phyloP scores from a whole-genome alignment of 352 stramenopile species.

The Aphanomyces euteiches region DNA sequence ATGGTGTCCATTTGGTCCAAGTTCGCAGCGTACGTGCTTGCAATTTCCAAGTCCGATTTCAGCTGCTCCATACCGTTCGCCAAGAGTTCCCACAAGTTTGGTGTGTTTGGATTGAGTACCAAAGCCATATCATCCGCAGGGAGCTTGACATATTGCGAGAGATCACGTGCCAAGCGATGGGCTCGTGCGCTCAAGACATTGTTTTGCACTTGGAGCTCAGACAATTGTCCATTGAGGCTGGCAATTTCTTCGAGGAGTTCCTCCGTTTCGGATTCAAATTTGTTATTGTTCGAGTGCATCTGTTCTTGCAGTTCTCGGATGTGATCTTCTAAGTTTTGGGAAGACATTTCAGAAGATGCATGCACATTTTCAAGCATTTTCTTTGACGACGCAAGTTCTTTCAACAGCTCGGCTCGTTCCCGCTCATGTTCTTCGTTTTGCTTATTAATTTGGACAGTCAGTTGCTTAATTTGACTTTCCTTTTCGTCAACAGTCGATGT shows the following conservation, averaged over 20 bases:
- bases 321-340: constrained; percentile 21
- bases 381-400: constrained; percentile 2
- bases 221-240: constrained; percentile 41
- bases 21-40: constrained; percentile 81
- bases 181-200: constrained; percentile 74
- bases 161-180: constrained; percentile 70
- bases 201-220: constrained; percentile 80
- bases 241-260: constrained; percentile 25
- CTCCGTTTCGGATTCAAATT: constrained; percentile 24
- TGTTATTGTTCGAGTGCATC: constrained; percentile 24
- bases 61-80: constrained; percentile 87
- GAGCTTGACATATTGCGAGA: constrained; percentile 81
- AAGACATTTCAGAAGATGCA: constrained; percentile 16
- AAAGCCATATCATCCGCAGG: constrained; percentile 53
- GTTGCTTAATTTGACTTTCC: not conserved
- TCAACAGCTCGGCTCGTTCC: not conserved
- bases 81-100: constrained; percentile 80
- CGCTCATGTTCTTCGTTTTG: not conserved
- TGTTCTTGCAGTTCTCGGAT: constrained; percentile 25
- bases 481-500: not conserved
- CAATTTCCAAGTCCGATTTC: constrained; percentile 80
- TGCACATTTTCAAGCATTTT: constrained; percentile 23
- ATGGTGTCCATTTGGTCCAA: constrained; percentile 44
- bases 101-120: constrained; percentile 46
- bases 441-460: not conserved